These are phyloP conservation scores for Annulohypoxylon nitens DNA, from an alignment of 495 filamentous ascomycete genomes.

Conservation along the genomic window DNA sequence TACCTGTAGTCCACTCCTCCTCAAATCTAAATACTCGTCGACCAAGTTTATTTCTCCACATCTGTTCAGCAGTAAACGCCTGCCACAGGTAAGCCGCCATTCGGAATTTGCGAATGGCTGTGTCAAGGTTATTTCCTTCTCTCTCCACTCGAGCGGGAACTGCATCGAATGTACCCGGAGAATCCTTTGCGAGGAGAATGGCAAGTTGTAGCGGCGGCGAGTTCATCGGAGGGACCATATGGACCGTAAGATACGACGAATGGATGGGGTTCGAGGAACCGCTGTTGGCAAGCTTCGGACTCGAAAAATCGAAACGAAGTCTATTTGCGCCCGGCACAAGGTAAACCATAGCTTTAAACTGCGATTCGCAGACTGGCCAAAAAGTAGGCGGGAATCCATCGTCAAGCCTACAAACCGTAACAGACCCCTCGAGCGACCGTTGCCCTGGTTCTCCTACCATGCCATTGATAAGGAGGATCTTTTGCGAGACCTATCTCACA, in stretches of 20 bases:
- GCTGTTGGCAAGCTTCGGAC: constrained; percentile 79
- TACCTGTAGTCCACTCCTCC: constrained; percentile 90
- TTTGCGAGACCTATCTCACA: constrained; percentile 81
- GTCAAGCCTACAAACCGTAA: constrained; percentile 85
- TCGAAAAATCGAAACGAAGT: constrained; percentile 86
- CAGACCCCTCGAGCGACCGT: constrained; percentile 78
- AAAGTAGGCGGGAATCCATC: constrained; percentile 82
- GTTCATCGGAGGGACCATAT: constrained; percentile 83
- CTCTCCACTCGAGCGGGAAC: constrained; percentile 77
- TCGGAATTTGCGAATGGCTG: constrained; percentile 85
- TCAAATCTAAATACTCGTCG: constrained; percentile 89
- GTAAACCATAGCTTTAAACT: constrained; percentile 90
- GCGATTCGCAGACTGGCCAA: constrained; percentile 88
- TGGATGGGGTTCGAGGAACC: constrained; percentile 77
- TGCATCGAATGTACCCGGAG: constrained; percentile 86
- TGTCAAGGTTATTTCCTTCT: constrained; percentile 84
- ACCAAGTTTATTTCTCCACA: constrained; percentile 87
- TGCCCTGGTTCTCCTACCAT: constrained; percentile 79
- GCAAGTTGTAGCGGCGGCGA: constrained; percentile 86
- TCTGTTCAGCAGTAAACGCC: constrained; percentile 93
- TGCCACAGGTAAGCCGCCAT: constrained; percentile 97
- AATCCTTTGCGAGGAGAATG: constrained; percentile 87
- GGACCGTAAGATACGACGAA: constrained; percentile 81
- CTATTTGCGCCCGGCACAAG: constrained; percentile 89
- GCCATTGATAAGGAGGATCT: constrained; percentile 83